These are phyloP conservation scores for Fusarium pseudograminearum DNA, from an alignment of 2,329 filamentous ascomycete species.

Conservation along the genomic window DNA sequence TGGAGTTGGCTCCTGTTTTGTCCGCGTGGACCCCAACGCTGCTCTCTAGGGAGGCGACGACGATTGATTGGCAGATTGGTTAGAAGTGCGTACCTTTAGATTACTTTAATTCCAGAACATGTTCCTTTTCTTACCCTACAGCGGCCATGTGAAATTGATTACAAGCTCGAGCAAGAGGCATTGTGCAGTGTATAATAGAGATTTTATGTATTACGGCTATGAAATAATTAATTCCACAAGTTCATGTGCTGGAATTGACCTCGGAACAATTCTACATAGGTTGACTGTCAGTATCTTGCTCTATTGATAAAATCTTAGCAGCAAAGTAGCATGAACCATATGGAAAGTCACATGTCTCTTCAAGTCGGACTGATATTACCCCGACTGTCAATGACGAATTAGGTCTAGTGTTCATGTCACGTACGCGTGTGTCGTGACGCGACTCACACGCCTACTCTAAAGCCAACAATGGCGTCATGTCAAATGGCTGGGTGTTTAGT, in stretches of 20 bases:
- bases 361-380: neutral
- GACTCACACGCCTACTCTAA: neutral
- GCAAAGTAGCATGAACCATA: fast-evolving
- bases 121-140: neutral
- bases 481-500: no score
- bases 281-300: neutral
- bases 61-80: neutral
- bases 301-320: fast-evolving
- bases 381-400: fast-evolving
- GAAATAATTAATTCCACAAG: neutral
- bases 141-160: neutral
- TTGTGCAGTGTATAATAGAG: neutral
- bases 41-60: neutral
- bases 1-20: conserved; percentile 54
- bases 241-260: neutral
- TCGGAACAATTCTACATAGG: neutral
- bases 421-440: neutral
- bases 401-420: neutral
- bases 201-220: neutral
- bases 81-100: neutral
- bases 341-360: fast-evolving
- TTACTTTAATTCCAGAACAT: neutral
- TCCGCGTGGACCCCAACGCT: conserved; percentile 44
- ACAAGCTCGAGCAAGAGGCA: neutral
- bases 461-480: neutral